Base-by-base conservation (phyloP, 202 grass and related monocot species). In the Zoysia matrella region DNA sequence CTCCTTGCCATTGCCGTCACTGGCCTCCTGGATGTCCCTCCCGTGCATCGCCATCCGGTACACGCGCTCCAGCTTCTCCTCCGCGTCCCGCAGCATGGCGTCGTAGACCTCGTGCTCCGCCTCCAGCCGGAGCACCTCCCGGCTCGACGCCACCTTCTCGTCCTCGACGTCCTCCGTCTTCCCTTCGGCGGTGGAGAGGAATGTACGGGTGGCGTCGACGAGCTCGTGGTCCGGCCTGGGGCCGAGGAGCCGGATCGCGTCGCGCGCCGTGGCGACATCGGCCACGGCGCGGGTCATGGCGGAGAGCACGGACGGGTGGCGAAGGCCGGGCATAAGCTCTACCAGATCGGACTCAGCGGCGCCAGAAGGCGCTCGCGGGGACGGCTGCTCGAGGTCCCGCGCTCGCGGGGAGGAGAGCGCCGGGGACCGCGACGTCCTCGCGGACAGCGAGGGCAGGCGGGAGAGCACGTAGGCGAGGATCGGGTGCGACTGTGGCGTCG, bases 381-480 rank as follows among this genome's bases (percentile, higher is more conserved):
- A 79, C 41, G 56, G 49, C 39, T 89, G 80, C 88, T 97, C 89
- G 62, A 92, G 51, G 83, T 97, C 94, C 2, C 77, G 68, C 45
- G 68, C 16, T 11, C n/a, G 65, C 65, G 75, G 8, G 73, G 73
- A 49, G 50, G 81, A 5, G 9, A 71, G 15, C 42, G 65, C 43
- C n/a, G 68, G 76, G 4, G 22, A 71, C 41, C 62, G 15, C 47
- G 55, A 75, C 18, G 68, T 84, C 69, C 58, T 53, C 86, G 86
- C 84, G 18, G 66, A 16, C 42, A 88, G 16, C 42, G 71, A 75
- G 0, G 92, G 90, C 10, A 95, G 79, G 13, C 88, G 92, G 5
- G 77, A 73, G 11, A 98, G 85, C 55, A 98, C 90, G 80, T 95
- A 98, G 60, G 89, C 73, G 43, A 98, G 92, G 73, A 98, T 95